Percentiles rank a stretch among this genome's conserved stretches.
phyloP scores from a whole-genome alignment of 164 flowering plant genomes.

The Annona cherimola region DNA sequence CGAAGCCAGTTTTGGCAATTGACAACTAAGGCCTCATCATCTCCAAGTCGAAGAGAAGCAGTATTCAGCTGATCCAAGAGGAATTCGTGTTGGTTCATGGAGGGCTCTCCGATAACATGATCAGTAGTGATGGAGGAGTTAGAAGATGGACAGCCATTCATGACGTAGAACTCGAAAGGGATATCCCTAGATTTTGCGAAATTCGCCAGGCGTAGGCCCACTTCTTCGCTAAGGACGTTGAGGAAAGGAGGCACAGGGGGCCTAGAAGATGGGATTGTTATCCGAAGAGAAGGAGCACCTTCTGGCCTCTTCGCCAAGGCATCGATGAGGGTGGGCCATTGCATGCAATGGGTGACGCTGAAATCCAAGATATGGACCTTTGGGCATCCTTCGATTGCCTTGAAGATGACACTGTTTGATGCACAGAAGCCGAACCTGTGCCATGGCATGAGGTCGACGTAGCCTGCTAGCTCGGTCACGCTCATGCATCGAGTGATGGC shows the following conservation, averaged over 20 bases:
- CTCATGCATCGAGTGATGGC: slow-evolving; percentile 30
- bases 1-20: slow-evolving; percentile 76
- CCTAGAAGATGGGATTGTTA: slow-evolving; percentile 56
- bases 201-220: slow-evolving; percentile 56
- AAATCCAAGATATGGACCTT: slow-evolving; percentile 68
- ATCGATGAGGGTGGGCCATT: slow-evolving; percentile 89
- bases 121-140: neutral
- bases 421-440: slow-evolving; percentile 80
- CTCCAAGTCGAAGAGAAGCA: slow-evolving; percentile 33
- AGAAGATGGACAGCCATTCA: slow-evolving; percentile 19
- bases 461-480: slow-evolving; percentile 71
- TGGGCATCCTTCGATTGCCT: slow-evolving; percentile 43
- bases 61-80: slow-evolving; percentile 40
- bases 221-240: slow-evolving; percentile 49
- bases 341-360: slow-evolving; percentile 81
- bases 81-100: slow-evolving; percentile 30
- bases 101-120: slow-evolving; percentile 13
- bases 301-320: slow-evolving; percentile 57
- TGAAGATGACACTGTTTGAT: slow-evolving; percentile 58
- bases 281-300: slow-evolving; percentile 54
- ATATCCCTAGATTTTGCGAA: slow-evolving; percentile 63
- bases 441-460: slow-evolving; percentile 83
- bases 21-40: slow-evolving; percentile 59
- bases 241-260: slow-evolving; percentile 71
- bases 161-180: slow-evolving; percentile 53